Conservation (phyloP, 768 basidiomycete species). For the Leccinum imitatum region DNA sequence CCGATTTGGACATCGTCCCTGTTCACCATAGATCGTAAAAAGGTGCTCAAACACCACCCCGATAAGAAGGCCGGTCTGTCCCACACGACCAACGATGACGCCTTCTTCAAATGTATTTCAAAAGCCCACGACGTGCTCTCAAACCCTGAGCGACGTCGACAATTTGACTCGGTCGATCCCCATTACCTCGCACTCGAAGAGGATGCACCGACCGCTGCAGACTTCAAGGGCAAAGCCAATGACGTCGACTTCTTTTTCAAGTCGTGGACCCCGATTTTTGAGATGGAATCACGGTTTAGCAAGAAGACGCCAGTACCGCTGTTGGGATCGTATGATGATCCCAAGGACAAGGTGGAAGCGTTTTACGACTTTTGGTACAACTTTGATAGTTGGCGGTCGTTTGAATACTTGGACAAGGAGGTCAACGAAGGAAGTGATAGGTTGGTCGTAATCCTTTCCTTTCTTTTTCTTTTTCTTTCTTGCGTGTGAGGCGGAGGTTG, state of each 20-base stretch:
- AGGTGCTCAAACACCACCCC: slow-evolving; percentile 98
- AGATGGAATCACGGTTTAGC: slow-evolving; percentile 92
- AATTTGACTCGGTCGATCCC: slow-evolving; percentile 97
- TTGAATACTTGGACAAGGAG: slow-evolving; percentile 98
- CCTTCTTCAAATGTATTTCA: slow-evolving; percentile 99
- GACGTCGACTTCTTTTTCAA: slow-evolving; percentile 67
- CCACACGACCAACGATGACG: slow-evolving; percentile 91
- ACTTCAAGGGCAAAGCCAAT: slow-evolving; percentile 52
- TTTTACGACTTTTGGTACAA: slow-evolving; percentile 99
- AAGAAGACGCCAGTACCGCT: slow-evolving; percentile 77
- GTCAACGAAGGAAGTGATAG: slow-evolving; percentile 96
- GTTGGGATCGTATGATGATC: slow-evolving; percentile 67
- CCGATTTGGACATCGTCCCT: neutral
- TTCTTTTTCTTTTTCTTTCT: neutral
- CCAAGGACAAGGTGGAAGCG: slow-evolving; percentile 80
- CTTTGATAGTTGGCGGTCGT: slow-evolving; percentile 97
- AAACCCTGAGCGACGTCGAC: slow-evolving; percentile 81
- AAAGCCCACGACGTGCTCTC: slow-evolving; percentile 96
- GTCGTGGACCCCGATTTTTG: slow-evolving; percentile 78
- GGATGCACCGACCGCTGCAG: slow-evolving; percentile 66
- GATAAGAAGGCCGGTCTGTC: slow-evolving; percentile 87
- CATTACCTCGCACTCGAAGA: slow-evolving; percentile 69
- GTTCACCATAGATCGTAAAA: slow-evolving; percentile 77
- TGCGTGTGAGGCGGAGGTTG: slow-evolving; percentile 7
- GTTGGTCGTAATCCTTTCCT: slow-evolving; percentile 42